Base-by-base conservation (phyloP, 2,329 filamentous ascomycete species). In the Ceratocystis lukuohia region DNA sequence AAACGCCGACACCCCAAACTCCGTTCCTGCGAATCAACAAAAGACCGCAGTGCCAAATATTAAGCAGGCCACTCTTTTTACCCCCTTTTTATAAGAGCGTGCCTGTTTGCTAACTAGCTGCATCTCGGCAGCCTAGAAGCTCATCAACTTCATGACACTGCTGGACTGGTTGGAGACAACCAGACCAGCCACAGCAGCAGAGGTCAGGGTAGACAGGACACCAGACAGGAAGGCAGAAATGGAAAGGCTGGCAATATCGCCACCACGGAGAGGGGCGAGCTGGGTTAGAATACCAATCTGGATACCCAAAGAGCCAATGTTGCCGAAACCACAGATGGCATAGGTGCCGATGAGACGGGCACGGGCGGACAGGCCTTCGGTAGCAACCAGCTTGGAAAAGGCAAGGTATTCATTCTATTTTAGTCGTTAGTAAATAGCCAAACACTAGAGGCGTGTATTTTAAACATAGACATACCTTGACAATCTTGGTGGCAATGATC, bases 271-370 rank as follows among this genome's bases (percentile, higher is more conserved):
- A 0, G 91, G 90, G 0, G 89, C 87, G 68, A 96, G 84, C 77
- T 95, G 90, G 3, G 87, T 84, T 64, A 96, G 81, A 67, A 95
- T 89, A 78, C 91, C 91, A 69, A 96, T 94, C 76, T 96, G 91
- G 66, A 91, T 93, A 74, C 91, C 91, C 61, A 96, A 82, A 37
- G 89, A 93, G 65, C 88, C 88, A 71, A 96, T 88, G 78, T 96
- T 96, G 69, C 89, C 91, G 74, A 91, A 91, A 30, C 84, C 84
- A 76, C 90, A 95, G 70, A 92, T 82, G 22, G 89, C 88, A 73
- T 96, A 96, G 63, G 89, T 95, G 59, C 88, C 89, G 72, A 96
- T 95, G 70, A 96, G 82, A 59, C 81, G 81, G 28, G 89, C 90
- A 65, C 91, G 89, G 17, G 83, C 77, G 37, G 84, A 85, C 69